Conservation (phyloP, 1,284 basidiomycete genomes). For the Puccinia polysora region DNA sequence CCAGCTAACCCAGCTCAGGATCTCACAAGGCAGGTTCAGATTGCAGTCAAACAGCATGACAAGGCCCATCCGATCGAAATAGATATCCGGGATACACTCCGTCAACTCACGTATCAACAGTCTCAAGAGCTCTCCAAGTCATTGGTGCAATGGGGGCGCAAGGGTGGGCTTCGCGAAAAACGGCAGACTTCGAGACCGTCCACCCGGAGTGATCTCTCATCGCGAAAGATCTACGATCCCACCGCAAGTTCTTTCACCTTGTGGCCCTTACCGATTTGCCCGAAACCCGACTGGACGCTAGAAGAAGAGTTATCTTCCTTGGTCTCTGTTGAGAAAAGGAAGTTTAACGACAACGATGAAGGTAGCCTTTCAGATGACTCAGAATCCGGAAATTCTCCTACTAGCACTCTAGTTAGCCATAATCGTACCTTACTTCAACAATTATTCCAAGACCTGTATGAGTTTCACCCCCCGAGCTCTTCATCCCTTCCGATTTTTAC, state of each 20-base stretch:
- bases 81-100: constrained; percentile 30
- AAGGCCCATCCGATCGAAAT: not conserved
- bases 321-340: not conserved
- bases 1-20: too few relatives aligned
- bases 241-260: constrained; percentile 23
- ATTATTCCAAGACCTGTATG: constrained; percentile 19
- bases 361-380: not conserved
- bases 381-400: not conserved
- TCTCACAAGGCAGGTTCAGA: too few relatives aligned
- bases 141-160: constrained; percentile 24
- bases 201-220: not conserved
- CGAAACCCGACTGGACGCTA: constrained; percentile 24
- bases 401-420: not conserved
- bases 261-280: constrained; percentile 25
- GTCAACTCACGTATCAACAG: constrained; percentile 9
- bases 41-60: too few relatives aligned
- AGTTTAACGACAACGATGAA: not conserved
- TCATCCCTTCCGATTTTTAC: constrained; percentile 20
- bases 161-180: constrained; percentile 1
- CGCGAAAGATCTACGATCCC: not conserved
- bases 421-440: not conserved
- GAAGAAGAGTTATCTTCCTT: constrained; percentile 23
- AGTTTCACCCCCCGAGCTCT: constrained; percentile 14
- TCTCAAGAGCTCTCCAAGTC: constrained; percentile 28
- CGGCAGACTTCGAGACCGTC: not conserved